phyloP scores from a whole-genome alignment of 768 basidiomycete species.

The Boletus insuetus region DNA sequence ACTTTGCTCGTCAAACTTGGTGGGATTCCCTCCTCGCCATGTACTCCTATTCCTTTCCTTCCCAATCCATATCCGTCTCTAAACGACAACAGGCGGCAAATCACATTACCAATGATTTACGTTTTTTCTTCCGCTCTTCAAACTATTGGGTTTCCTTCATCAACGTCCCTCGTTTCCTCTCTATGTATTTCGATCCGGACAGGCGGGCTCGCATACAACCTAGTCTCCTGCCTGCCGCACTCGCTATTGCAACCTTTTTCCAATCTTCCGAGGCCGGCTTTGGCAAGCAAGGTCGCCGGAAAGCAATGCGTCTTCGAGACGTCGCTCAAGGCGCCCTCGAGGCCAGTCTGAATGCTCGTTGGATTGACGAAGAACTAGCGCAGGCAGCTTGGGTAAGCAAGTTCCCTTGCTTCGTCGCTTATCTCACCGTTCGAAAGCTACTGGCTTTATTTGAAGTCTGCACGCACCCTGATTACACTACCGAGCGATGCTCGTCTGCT shows the following conservation, averaged over 20 bases:
- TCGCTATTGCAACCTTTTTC: constrained; percentile 67
- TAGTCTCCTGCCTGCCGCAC: constrained; percentile 56
- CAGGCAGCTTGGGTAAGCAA: constrained; percentile 73
- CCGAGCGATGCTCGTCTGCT: constrained; percentile 52
- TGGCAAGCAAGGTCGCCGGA: constrained; percentile 49
- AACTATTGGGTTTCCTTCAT: constrained; percentile 76
- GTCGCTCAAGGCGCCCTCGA: constrained; percentile 70
- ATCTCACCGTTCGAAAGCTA: constrained; percentile 40
- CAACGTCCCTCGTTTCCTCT: constrained; percentile 66
- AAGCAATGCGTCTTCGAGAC: constrained; percentile 60
- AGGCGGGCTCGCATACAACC: constrained; percentile 62
- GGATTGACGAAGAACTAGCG: constrained; percentile 71
- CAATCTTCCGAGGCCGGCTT: constrained; percentile 62
- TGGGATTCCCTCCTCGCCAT: constrained; percentile 68
- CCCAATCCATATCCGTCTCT: constrained; percentile 34
- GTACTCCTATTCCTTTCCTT: constrained; percentile 41
- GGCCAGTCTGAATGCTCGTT: constrained; percentile 65
- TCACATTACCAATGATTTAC: constrained; percentile 53
- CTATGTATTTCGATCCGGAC: constrained; percentile 52
- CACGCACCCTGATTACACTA: constrained; percentile 60
- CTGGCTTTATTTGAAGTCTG: constrained; percentile 72
- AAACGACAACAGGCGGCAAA: constrained; percentile 47
- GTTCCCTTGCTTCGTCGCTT: not conserved
- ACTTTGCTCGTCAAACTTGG: constrained; percentile 72
- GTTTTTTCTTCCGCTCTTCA: constrained; percentile 60